Conservation (phyloP, 805 yeast species). For the Hanseniaspora lachancei region DNA sequence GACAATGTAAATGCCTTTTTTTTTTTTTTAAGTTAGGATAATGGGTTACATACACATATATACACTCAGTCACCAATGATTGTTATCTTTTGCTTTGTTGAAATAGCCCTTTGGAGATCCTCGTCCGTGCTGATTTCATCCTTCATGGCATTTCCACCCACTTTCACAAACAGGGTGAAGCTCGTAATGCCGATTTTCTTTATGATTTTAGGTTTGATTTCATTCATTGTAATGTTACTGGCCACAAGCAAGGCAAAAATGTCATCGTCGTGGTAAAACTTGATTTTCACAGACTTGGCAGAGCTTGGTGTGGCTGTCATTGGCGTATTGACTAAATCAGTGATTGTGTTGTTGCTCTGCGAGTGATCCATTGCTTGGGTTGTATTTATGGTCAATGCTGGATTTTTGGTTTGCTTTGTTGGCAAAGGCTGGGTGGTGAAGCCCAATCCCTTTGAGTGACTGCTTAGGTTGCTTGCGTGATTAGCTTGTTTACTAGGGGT, state of each 20-base stretch:
- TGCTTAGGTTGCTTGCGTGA: neutral
- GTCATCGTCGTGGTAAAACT: slow-evolving; percentile 68
- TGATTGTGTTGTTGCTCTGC: slow-evolving; percentile 4
- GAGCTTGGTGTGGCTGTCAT: slow-evolving; percentile 18
- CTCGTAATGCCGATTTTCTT: slow-evolving; percentile 35
- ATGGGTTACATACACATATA: neutral
- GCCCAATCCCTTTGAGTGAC: neutral
- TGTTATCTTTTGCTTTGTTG: slow-evolving; percentile 28
- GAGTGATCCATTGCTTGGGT: neutral
- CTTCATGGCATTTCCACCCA: slow-evolving; percentile 17
- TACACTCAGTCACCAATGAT: slow-evolving; percentile 21
- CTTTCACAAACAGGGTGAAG: slow-evolving; percentile 28
- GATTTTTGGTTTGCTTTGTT: neutral
- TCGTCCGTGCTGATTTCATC: slow-evolving; percentile 26
- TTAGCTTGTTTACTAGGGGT: neutral
- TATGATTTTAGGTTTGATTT: slow-evolving; percentile 38
- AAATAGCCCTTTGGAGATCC: slow-evolving; percentile 26
- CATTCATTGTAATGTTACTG: slow-evolving; percentile 34
- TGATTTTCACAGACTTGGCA: slow-evolving; percentile 37
- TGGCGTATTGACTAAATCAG: slow-evolving; percentile 12
- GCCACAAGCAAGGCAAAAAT: slow-evolving; percentile 59
- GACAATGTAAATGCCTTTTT: neutral
- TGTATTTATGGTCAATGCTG: neutral
- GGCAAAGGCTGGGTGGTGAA: neutral
- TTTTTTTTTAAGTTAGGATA: neutral